A percentile compares a stretch with the other conserved stretches of the same genome.
phyloP scores from a whole-genome alignment of 1,139 yeast species.

The Saccharomyces hybrid region DNA sequence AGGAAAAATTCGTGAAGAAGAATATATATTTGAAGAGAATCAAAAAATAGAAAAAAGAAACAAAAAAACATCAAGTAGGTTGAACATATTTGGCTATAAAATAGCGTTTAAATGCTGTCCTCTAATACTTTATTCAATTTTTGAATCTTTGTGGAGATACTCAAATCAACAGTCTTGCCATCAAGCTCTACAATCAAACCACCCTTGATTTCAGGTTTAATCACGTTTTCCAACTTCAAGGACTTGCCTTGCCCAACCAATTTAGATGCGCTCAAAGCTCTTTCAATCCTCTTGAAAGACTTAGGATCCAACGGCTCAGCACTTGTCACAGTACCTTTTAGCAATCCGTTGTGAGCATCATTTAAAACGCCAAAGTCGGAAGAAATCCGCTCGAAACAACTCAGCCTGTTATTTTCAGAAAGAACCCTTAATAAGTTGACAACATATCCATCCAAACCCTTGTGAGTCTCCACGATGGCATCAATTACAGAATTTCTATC shows the following conservation, averaged over 20 bases:
- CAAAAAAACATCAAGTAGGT: neutral
- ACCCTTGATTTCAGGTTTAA: slow-evolving; percentile 88
- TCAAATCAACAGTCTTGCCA: slow-evolving; percentile 93
- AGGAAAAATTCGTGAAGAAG: neutral
- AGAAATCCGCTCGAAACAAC: slow-evolving; percentile 56
- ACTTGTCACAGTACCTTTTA: slow-evolving; percentile 90
- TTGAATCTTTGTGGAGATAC: slow-evolving; percentile 75
- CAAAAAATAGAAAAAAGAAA: neutral
- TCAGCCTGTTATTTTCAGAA: slow-evolving; percentile 92
- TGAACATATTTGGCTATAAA: neutral
- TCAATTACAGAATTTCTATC: slow-evolving; percentile 71
- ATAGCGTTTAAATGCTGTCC: slow-evolving; percentile 57
- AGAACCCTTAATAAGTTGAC: slow-evolving; percentile 75
- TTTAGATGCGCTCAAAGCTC: slow-evolving; percentile 68
- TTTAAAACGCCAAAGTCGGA: slow-evolving; percentile 68
- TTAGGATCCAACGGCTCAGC: slow-evolving; percentile 80
- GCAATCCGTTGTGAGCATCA: slow-evolving; percentile 86
- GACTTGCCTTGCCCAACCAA: slow-evolving; percentile 84
- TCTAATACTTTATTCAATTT: slow-evolving; percentile 83
- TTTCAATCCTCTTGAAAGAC: slow-evolving; percentile 69
- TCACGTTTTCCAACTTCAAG: slow-evolving; percentile 71
- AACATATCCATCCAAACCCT: slow-evolving; percentile 60
- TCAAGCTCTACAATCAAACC: slow-evolving; percentile 95
- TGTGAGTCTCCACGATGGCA: slow-evolving; percentile 42
- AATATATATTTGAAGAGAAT: neutral